These are phyloP conservation scores for Pythium angustatum DNA, from an alignment of 352 stramenopile species.

Conservation along the genomic window DNA sequence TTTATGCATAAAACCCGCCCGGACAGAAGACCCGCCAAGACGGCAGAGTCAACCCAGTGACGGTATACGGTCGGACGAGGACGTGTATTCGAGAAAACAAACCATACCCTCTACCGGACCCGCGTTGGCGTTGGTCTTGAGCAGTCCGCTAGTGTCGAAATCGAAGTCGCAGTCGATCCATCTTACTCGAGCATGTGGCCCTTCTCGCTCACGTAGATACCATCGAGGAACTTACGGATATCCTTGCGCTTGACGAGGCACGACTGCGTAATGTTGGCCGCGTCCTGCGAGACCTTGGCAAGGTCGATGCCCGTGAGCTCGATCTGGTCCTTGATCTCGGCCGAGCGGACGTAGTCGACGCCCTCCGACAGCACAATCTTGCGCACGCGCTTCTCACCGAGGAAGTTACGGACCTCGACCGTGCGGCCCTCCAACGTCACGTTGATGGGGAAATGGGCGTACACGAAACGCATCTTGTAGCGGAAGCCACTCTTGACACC, in stretches of 20 bases:
- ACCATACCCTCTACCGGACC: slow-evolving; percentile 43
- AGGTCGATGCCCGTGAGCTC: slow-evolving; percentile 98
- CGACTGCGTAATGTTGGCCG: slow-evolving; percentile 83
- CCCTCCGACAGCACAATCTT: slow-evolving; percentile 93
- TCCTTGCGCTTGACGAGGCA: slow-evolving; percentile 87
- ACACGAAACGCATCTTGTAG: slow-evolving; percentile 99
- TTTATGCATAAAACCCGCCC: slow-evolving; percentile 83
- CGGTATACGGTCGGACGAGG: slow-evolving; percentile 46
- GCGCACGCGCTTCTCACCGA: slow-evolving; percentile 99
- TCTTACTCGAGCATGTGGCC: slow-evolving; percentile 80
- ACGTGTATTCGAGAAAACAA: slow-evolving; percentile 42
- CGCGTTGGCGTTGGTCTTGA: slow-evolving; percentile 32
- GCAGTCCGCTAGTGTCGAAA: slow-evolving; percentile 5
- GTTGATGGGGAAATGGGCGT: slow-evolving; percentile 99
- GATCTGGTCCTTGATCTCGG: slow-evolving; percentile 99
- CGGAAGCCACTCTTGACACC: slow-evolving; percentile 97
- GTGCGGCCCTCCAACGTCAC: slow-evolving; percentile 92
- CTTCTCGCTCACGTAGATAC: slow-evolving; percentile 99
- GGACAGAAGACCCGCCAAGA: slow-evolving; percentile 86
- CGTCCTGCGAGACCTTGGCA: slow-evolving; percentile 93
- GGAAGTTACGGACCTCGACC: slow-evolving; percentile 99
- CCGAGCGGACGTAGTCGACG: slow-evolving; percentile 94
- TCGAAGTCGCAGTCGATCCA: background rate
- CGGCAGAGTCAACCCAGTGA: slow-evolving; percentile 86
- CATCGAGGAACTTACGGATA: slow-evolving; percentile 99